Evolutionary conservation across 345 rosid genomes (phyloP).

Genomic region (Gossypium mustelinum): DNA sequence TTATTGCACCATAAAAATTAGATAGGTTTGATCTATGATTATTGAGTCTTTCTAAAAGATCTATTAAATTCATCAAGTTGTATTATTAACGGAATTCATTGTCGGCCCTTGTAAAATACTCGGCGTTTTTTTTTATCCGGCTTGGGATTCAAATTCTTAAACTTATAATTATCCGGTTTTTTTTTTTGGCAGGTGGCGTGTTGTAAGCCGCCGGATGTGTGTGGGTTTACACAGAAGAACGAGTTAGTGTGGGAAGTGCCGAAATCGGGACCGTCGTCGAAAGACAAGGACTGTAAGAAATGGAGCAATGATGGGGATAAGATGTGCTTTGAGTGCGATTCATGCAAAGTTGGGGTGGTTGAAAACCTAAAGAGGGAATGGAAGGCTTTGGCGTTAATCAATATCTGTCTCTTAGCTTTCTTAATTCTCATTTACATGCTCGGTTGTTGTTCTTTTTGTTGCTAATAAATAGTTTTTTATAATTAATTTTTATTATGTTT

Average conservation of each 20-base stretch:
- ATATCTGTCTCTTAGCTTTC: slow-evolving; percentile 20
- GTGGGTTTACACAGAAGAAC: slow-evolving; percentile 45
- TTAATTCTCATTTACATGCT: slow-evolving; percentile 28
- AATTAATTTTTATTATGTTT: too few species aligned
- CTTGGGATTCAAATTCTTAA: too few species aligned
- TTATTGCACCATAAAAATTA: too few species aligned
- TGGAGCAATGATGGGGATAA: slow-evolving; percentile 45
- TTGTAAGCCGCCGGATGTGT: slow-evolving; percentile 54
- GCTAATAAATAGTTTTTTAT: neutral
- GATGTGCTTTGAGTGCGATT: slow-evolving; percentile 50
- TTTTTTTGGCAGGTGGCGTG: slow-evolving; percentile 42
- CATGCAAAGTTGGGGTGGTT: slow-evolving; percentile 55
- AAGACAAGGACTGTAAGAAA: slow-evolving; percentile 31
- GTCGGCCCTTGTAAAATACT: too few species aligned
- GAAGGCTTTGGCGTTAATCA: slow-evolving; percentile 31
- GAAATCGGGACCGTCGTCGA: neutral
- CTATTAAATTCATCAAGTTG: too few species aligned
- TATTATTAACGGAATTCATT: too few species aligned
- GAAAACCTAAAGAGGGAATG: slow-evolving; percentile 36
- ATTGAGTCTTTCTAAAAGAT: too few species aligned
- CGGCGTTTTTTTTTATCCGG: too few species aligned
- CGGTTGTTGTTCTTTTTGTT: slow-evolving; percentile 30
- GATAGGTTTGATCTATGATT: too few species aligned
- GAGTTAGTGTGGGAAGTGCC: slow-evolving; percentile 37
- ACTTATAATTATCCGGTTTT: too few species aligned